phyloP scores from a whole-genome alignment of 2,329 filamentous ascomycete genomes.

The Blastomyces percursus region DNA sequence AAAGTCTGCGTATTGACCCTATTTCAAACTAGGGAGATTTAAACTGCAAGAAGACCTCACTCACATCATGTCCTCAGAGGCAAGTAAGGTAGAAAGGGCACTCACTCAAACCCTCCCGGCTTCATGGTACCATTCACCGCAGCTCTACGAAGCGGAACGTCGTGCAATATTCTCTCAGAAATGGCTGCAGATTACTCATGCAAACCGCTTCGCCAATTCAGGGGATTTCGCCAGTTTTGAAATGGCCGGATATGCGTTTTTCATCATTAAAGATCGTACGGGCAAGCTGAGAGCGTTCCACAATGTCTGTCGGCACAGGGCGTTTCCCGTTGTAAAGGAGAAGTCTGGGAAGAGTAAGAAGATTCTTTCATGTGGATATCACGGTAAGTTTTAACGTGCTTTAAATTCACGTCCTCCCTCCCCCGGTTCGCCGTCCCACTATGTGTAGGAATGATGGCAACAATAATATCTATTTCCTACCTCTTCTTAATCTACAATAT shows the following conservation, averaged over 20 bases:
- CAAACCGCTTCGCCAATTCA: slow-evolving; percentile 38
- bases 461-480: not conserved
- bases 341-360: slow-evolving; percentile 38
- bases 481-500: not conserved
- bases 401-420: not conserved
- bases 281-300: slow-evolving; percentile 49
- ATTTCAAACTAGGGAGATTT: not conserved
- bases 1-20: not conserved
- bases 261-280: slow-evolving; percentile 42
- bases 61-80: not conserved
- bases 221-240: slow-evolving; percentile 49
- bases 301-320: slow-evolving; percentile 50
- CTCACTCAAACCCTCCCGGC: slow-evolving; percentile 33
- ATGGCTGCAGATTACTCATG: slow-evolving; percentile 33
- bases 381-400: slow-evolving; percentile 23
- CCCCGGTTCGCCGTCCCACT: not conserved
- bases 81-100: not conserved
- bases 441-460: not conserved
- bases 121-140: slow-evolving; percentile 43
- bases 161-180: slow-evolving; percentile 49
- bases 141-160: slow-evolving; percentile 48
- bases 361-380: slow-evolving; percentile 49
- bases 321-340: slow-evolving; percentile 45
- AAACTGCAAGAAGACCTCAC: not conserved
- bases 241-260: slow-evolving; percentile 47